Base-by-base conservation (phyloP, 1,284 basidiomycete genomes). In the Anthracocystis walkeri region DNA sequence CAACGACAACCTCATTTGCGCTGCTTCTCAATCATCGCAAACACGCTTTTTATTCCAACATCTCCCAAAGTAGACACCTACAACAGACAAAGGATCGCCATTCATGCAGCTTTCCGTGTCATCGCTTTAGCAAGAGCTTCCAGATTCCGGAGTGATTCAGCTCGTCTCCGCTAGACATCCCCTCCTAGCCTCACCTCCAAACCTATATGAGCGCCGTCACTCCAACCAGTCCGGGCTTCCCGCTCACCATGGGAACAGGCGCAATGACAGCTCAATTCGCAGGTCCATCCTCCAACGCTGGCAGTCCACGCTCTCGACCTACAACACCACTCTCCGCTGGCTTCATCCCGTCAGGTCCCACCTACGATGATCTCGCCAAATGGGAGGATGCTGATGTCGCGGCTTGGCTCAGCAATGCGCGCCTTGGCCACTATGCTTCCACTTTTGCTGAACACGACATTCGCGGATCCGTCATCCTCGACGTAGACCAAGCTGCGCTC, bases 391-490 rank as follows among this genome's bases (percentile, higher is more conserved):
- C 59, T 5, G 82, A 84, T 14, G 74, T 84, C 23, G 61, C 66
- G 0, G 50, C 58, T 3, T 84, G 82, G 82, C 83, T 84, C 52
- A 61, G 41, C 44, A 46, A 63, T 12, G 46, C 64, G 10, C 68
- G 82, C 7, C 68, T 84, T 16, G 75, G 61, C 1, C 73, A 78
- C 21, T 71, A 84, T 53, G 70, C 73, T 3, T 7, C 58, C 14
- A 71, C 71, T 3, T 84, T 84, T 61, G 65, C 71, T 7, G 49
- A 68, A 5, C 77, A 84, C 62, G 80, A 85, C 68, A 85, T 85
- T 57, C 71, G 73, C 45, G 83, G 83, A 29, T 58, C 66, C 4
- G 75, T 81, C 18, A 62, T 85, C 21, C 65, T 82, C 31, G 80
- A 83, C 38, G 70, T 85, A 11, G 82, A 84, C 46, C 80, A 82